Evolutionary conservation across 1,284 basidiomycete genomes (phyloP).

Genomic region (Irpex rosettiformis): DNA sequence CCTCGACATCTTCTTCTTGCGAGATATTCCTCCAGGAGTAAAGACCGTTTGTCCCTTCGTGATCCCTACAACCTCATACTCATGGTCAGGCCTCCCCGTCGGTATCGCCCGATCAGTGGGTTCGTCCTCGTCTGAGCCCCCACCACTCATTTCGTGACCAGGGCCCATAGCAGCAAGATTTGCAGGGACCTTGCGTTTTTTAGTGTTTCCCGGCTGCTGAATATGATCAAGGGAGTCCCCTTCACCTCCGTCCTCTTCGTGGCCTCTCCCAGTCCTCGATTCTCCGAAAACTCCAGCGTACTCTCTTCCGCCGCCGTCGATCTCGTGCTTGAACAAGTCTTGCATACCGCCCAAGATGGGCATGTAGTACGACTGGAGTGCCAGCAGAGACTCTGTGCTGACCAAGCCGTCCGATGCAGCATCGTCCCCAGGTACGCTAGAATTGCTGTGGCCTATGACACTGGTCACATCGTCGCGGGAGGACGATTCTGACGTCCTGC

Average conservation of each 20-base stretch:
- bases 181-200: slow-evolving; percentile 78
- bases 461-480: slow-evolving; percentile 19
- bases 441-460: neutral
- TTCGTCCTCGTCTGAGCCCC: slow-evolving; percentile 40
- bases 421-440: neutral
- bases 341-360: slow-evolving; percentile 48
- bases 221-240: slow-evolving; percentile 63
- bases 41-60: neutral
- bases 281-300: slow-evolving; percentile 17
- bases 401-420: slow-evolving; percentile 1
- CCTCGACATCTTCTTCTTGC: slow-evolving; percentile 49
- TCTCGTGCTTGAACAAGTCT: slow-evolving; percentile 34
- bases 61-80: slow-evolving; percentile 19
- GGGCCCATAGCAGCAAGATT: slow-evolving; percentile 40
- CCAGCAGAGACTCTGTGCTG: slow-evolving; percentile 35
- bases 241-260: slow-evolving; percentile 49
- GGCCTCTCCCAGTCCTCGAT: slow-evolving; percentile 20
- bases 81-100: slow-evolving; percentile 22
- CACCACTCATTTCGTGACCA: slow-evolving; percentile 32
- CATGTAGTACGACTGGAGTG: slow-evolving; percentile 59
- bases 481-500: slow-evolving; percentile 42
- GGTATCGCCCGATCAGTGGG: slow-evolving; percentile 25
- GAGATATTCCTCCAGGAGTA: slow-evolving; percentile 9
- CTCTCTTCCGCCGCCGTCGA: slow-evolving; percentile 3
- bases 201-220: slow-evolving; percentile 75